These are phyloP conservation scores for Andrographis paniculata DNA, from an alignment of 305 asterid species.

Conservation along the genomic window DNA sequence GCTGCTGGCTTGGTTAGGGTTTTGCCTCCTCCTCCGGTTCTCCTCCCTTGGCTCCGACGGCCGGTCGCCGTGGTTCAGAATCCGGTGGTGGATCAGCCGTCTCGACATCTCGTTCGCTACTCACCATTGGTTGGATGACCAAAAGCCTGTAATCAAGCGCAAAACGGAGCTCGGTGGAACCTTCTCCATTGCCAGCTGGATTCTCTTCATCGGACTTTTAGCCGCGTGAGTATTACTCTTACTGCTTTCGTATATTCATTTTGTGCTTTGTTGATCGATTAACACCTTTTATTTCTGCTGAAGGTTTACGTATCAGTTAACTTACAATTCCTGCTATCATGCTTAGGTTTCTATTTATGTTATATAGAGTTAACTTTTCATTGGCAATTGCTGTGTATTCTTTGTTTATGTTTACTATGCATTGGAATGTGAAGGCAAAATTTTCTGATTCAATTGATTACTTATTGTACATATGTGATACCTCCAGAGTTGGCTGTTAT, in stretches of 20 bases:
- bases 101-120: conserved; percentile 76
- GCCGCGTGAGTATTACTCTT: conserved; percentile 61
- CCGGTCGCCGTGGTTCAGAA: conserved; percentile 56
- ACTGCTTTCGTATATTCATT: too few species aligned
- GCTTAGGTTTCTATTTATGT: too few species aligned
- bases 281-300: too few species aligned
- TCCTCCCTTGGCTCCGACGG: conserved; percentile 57
- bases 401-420: too few species aligned
- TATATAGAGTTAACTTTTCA: too few species aligned
- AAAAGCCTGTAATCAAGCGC: conserved; percentile 62
- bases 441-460: too few species aligned
- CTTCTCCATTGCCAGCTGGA: conserved; percentile 85
- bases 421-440: too few species aligned
- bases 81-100: conserved; percentile 96
- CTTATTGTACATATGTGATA: too few species aligned
- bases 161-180: conserved; percentile 97
- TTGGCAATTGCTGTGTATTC: too few species aligned
- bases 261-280: conserved; percentile 1
- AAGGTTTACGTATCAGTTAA: too few species aligned
- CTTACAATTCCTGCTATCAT: too few species aligned
- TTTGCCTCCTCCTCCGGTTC: conserved; percentile 58
- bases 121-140: conserved; percentile 87
- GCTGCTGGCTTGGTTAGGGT: conserved; percentile 60
- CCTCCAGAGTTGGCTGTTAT: too few species aligned
- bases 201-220: conserved; percentile 79